Conservation (phyloP, 148 eudicot species). For the Chenopodium suecicum region DNA sequence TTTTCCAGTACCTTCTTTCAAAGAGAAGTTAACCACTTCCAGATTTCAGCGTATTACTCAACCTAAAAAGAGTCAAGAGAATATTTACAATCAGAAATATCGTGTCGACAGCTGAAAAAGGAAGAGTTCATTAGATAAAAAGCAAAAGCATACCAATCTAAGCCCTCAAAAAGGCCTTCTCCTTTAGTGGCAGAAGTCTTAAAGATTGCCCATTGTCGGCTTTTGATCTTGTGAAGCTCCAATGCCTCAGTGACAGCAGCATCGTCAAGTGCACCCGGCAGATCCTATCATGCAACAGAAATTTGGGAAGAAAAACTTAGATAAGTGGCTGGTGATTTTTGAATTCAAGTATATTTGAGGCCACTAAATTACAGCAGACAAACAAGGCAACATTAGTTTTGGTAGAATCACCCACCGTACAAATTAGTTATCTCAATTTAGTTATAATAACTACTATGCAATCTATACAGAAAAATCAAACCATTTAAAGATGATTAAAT, state of each 20-base stretch:
- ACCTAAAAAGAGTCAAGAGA: constrained; percentile 39
- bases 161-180: constrained; percentile 95
- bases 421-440: background rate
- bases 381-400: background rate
- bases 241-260: constrained; percentile 91
- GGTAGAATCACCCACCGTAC: background rate
- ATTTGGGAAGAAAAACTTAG: background rate
- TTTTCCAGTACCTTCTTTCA: background rate
- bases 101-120: background rate
- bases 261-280: constrained; percentile 96
- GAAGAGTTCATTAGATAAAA: background rate
- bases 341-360: background rate
- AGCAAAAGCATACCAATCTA: constrained; percentile 71
- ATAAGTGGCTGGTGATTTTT: background rate
- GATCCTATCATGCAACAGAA: constrained; percentile 54
- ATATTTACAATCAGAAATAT: constrained; percentile 1
- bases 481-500: too few species aligned
- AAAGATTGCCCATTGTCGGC: constrained; percentile 93
- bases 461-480: too few species aligned
- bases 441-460: background rate
- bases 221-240: constrained; percentile 94
- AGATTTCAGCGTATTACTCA: constrained; percentile 90
- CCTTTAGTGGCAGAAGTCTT: constrained; percentile 97
- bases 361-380: background rate
- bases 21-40: constrained; percentile 51